Evolutionary conservation across 1,284 basidiomycete species (phyloP).

Genomic region (Ustilago xerochloae): DNA sequence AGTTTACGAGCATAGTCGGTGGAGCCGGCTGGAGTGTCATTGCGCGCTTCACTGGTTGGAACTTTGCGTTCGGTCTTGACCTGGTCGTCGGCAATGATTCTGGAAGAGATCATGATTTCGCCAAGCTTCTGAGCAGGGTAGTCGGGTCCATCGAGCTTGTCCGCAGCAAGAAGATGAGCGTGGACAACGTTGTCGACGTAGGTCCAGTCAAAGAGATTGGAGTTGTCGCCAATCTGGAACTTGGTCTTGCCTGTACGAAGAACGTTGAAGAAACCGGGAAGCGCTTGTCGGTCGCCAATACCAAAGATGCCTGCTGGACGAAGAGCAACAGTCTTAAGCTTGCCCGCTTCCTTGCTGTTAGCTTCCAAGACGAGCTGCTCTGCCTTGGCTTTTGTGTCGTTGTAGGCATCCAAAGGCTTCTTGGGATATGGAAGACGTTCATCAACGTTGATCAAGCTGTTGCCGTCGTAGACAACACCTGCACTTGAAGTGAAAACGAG

Average conservation of each 20-base stretch:
- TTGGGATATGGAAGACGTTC: constrained; percentile 84
- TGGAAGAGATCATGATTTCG: constrained; percentile 35
- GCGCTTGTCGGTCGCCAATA: constrained; percentile 89
- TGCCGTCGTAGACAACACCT: constrained; percentile 89
- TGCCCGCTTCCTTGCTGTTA: constrained; percentile 78
- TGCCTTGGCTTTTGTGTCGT: constrained; percentile 93
- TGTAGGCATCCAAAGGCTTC: constrained; percentile 88
- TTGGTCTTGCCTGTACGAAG: constrained; percentile 83
- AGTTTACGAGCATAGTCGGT: constrained; percentile 60
- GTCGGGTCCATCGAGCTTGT: constrained; percentile 74
- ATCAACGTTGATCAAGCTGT: constrained; percentile 84
- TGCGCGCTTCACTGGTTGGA: constrained; percentile 56
- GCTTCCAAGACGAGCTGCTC: constrained; percentile 86
- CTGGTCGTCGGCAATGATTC: constrained; percentile 48
- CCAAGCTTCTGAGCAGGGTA: constrained; percentile 67
- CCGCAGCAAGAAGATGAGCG: constrained; percentile 92
- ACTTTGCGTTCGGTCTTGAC: constrained; percentile 39
- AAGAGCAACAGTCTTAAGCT: constrained; percentile 85
- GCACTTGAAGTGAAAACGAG: constrained; percentile 96
- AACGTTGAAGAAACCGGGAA: constrained; percentile 82
- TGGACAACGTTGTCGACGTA: constrained; percentile 96
- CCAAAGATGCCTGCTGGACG: constrained; percentile 98
- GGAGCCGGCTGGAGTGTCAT: constrained; percentile 55
- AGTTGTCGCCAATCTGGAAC: constrained; percentile 93
- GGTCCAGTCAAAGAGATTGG: constrained; percentile 96